These are phyloP conservation scores for Leavenworthia alabamica DNA, from an alignment of 345 rosid genomes.

Conservation along the genomic window DNA sequence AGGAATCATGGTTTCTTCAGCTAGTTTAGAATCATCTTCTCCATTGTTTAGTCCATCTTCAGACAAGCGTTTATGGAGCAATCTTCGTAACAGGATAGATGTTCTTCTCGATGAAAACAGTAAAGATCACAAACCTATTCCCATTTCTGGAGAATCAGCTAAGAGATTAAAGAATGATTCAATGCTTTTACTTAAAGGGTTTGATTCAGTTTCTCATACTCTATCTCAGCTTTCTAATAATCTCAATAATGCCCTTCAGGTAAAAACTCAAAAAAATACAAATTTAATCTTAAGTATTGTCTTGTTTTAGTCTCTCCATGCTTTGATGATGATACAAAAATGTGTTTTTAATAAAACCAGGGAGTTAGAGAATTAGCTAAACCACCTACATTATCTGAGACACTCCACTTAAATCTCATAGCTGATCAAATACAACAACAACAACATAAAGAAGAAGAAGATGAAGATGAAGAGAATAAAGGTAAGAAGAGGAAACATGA, in stretches of 20 bases:
- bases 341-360: slow-evolving; percentile 29
- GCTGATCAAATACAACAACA: slow-evolving; percentile 22
- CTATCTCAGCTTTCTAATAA: slow-evolving; percentile 73
- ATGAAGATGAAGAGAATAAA: slow-evolving; percentile 32
- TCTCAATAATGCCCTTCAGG: slow-evolving; percentile 87
- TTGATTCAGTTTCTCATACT: slow-evolving; percentile 69
- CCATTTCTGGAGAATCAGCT: slow-evolving; percentile 23
- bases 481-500: slow-evolving; percentile 65
- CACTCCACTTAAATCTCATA: slow-evolving; percentile 46
- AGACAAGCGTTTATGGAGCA: slow-evolving; percentile 38
- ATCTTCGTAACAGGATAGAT: slow-evolving; percentile 34
- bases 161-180: slow-evolving; percentile 71
- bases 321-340: not conserved
- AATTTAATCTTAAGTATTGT: not conserved
- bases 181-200: slow-evolving; percentile 73
- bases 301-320: not conserved
- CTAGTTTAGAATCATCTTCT: slow-evolving; percentile 17
- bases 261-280: slow-evolving; percentile 14
- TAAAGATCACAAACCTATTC: not conserved
- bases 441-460: slow-evolving; percentile 25
- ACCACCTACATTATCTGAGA: slow-evolving; percentile 72
- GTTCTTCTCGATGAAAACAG: slow-evolving; percentile 28
- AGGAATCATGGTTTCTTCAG: slow-evolving; percentile 12
- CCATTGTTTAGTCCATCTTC: slow-evolving; percentile 29
- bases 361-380: slow-evolving; percentile 77